These are phyloP conservation scores for Sporisorium graminicola DNA, from an alignment of 1,284 basidiomycete genomes.

Conservation along the genomic window DNA sequence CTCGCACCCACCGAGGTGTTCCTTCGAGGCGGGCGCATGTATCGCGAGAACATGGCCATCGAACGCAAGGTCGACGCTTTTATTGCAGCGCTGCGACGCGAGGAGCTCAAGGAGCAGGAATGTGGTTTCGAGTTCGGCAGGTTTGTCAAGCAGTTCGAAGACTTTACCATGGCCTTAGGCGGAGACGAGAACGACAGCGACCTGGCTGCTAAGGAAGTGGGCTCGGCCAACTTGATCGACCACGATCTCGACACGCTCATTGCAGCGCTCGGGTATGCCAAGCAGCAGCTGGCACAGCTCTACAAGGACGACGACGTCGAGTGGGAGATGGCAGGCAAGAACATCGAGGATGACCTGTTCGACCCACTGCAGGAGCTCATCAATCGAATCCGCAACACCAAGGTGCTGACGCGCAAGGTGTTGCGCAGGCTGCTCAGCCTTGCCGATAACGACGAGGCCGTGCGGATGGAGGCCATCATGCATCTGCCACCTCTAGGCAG, in stretches of 20 bases:
- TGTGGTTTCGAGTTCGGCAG: constrained; percentile 88
- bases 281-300: constrained; percentile 55
- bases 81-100: constrained; percentile 82
- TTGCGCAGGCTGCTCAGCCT: constrained; percentile 61
- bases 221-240: constrained; percentile 61
- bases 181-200: constrained; percentile 74
- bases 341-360: constrained; percentile 54
- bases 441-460: constrained; percentile 59
- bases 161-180: constrained; percentile 69
- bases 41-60: constrained; percentile 81
- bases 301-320: constrained; percentile 55
- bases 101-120: constrained; percentile 91
- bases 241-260: constrained; percentile 67
- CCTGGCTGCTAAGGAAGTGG: constrained; percentile 65
- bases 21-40: constrained; percentile 78
- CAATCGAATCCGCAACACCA: constrained; percentile 55
- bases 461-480: constrained; percentile 57
- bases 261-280: constrained; percentile 60
- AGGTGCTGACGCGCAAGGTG: constrained; percentile 64
- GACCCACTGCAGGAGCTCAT: constrained; percentile 59
- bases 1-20: constrained; percentile 60
- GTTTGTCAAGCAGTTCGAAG: constrained; percentile 62
- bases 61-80: constrained; percentile 93
- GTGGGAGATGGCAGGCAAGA: constrained; percentile 52
- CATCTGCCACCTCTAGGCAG: constrained; percentile 58